phyloP scores from a whole-genome alignment of 805 yeast species.

The Yamadazyma sp. region DNA sequence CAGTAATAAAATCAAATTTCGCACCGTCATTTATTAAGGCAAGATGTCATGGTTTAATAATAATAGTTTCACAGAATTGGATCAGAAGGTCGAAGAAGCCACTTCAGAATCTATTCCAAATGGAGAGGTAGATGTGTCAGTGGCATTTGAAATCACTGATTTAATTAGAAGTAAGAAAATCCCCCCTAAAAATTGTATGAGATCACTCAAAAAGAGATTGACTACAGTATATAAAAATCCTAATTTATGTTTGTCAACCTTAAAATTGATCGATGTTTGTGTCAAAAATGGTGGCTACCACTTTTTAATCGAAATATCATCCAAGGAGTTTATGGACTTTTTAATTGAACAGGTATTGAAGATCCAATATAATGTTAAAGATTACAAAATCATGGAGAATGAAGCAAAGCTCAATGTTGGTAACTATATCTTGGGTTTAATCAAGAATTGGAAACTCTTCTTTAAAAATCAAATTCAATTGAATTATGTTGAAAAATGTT shows the following conservation, averaged over 20 bases:
- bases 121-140: slow-evolving; percentile 76
- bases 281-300: slow-evolving; percentile 91
- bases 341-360: slow-evolving; percentile 48
- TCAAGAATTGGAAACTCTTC: slow-evolving; percentile 77
- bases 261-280: slow-evolving; percentile 79
- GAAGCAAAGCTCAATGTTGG: slow-evolving; percentile 45
- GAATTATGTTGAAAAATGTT: slow-evolving; percentile 60
- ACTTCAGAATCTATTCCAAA: slow-evolving; percentile 89
- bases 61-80: slow-evolving; percentile 42
- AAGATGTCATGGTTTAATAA: slow-evolving; percentile 59
- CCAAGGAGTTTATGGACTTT: slow-evolving; percentile 84
- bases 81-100: slow-evolving; percentile 66
- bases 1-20: too few relatives aligned
- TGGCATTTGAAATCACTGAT: slow-evolving; percentile 84
- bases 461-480: slow-evolving; percentile 67
- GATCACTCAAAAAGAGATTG: slow-evolving; percentile 74
- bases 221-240: slow-evolving; percentile 63
- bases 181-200: slow-evolving; percentile 78
- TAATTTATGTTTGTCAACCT: slow-evolving; percentile 69
- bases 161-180: slow-evolving; percentile 77
- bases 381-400: slow-evolving; percentile 18
- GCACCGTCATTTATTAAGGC: too few relatives aligned
- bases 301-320: slow-evolving; percentile 72
- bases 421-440: slow-evolving; percentile 53
- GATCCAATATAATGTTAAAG: slow-evolving; percentile 33